phyloP scores from a whole-genome alignment of 768 basidiomycete genomes.

The Suillus tomentosus region DNA sequence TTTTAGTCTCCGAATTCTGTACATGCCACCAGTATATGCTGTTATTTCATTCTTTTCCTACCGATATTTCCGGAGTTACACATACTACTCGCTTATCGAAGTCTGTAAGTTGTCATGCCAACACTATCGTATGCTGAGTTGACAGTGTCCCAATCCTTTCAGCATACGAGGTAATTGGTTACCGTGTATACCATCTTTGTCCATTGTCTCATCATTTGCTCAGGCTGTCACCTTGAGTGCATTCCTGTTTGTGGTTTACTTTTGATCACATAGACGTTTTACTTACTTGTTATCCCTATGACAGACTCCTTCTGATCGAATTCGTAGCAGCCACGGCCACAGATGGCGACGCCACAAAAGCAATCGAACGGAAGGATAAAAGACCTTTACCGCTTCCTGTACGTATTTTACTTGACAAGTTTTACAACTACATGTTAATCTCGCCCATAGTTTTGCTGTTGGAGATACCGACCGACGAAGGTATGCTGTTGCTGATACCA shows the following conservation, averaged over 20 bases:
- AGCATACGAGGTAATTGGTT: slow-evolving; percentile 67
- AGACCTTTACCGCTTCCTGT: slow-evolving; percentile 67
- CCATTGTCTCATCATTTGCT: slow-evolving; percentile 20
- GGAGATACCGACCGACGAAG: slow-evolving; percentile 82
- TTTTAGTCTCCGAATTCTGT: slow-evolving; percentile 70
- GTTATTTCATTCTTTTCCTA: slow-evolving; percentile 87
- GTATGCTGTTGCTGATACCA: slow-evolving; percentile 30
- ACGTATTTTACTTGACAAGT: slow-evolving; percentile 30
- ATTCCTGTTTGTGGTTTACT: slow-evolving; percentile 62
- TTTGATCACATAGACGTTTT: neutral
- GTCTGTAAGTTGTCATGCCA: slow-evolving; percentile 38
- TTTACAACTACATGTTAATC: neutral
- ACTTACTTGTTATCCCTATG: slow-evolving; percentile 8
- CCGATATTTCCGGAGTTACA: slow-evolving; percentile 79
- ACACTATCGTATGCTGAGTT: slow-evolving; percentile 20
- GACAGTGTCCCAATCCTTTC: slow-evolving; percentile 13
- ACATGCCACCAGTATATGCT: slow-evolving; percentile 83
- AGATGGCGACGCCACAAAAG: slow-evolving; percentile 63
- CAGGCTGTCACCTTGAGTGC: slow-evolving; percentile 84
- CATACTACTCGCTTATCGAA: slow-evolving; percentile 57
- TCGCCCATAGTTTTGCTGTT: slow-evolving; percentile 67
- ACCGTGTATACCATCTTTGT: slow-evolving; percentile 10
- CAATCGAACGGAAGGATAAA: slow-evolving; percentile 82
- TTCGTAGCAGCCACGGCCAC: slow-evolving; percentile 74
- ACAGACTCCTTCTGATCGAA: slow-evolving; percentile 78